Conservation (phyloP, 2,329 filamentous ascomycete genomes). For the Hypoxylon sp. region DNA sequence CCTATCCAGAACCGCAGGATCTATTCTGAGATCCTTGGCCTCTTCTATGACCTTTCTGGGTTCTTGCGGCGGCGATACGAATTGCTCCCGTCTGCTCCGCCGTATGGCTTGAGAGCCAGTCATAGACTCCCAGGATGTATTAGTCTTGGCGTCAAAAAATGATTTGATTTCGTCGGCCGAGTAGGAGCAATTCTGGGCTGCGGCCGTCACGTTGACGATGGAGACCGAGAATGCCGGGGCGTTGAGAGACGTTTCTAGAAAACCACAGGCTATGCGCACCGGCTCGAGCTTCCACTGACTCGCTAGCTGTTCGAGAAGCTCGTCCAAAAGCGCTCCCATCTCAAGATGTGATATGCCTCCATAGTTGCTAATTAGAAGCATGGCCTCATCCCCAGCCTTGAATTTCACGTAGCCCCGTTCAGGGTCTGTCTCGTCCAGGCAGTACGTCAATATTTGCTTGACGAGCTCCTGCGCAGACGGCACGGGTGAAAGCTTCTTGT, state of each 20-base stretch:
- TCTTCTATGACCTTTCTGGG: slow-evolving; percentile 57
- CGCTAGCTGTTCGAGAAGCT: slow-evolving; percentile 66
- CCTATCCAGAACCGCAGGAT: slow-evolving; percentile 66
- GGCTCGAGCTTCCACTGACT: slow-evolving; percentile 64
- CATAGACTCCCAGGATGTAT: slow-evolving; percentile 69
- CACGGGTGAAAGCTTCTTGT: slow-evolving; percentile 68
- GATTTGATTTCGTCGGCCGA: slow-evolving; percentile 69
- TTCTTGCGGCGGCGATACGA: slow-evolving; percentile 58
- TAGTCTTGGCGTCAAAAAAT: slow-evolving; percentile 75
- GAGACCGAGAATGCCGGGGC: slow-evolving; percentile 79
- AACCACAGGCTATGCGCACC: slow-evolving; percentile 71
- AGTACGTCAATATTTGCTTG: slow-evolving; percentile 71
- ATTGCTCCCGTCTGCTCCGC: slow-evolving; percentile 59
- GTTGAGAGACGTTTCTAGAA: slow-evolving; percentile 80
- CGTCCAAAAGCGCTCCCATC: slow-evolving; percentile 68
- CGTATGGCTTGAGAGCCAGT: slow-evolving; percentile 61
- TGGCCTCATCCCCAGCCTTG: slow-evolving; percentile 62
- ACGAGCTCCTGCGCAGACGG: slow-evolving; percentile 66
- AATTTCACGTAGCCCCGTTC: slow-evolving; percentile 67
- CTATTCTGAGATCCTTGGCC: slow-evolving; percentile 63
- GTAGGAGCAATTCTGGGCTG: slow-evolving; percentile 62
- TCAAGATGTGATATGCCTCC: slow-evolving; percentile 72
- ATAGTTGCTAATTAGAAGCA: slow-evolving; percentile 72
- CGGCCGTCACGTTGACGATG: slow-evolving; percentile 70
- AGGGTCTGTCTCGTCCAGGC: slow-evolving; percentile 69